Percentiles rank a stretch among this genome's conserved stretches.
phyloP scores from a whole-genome alignment of 2,329 filamentous ascomycete species.

The Fusarium armeniacum region DNA sequence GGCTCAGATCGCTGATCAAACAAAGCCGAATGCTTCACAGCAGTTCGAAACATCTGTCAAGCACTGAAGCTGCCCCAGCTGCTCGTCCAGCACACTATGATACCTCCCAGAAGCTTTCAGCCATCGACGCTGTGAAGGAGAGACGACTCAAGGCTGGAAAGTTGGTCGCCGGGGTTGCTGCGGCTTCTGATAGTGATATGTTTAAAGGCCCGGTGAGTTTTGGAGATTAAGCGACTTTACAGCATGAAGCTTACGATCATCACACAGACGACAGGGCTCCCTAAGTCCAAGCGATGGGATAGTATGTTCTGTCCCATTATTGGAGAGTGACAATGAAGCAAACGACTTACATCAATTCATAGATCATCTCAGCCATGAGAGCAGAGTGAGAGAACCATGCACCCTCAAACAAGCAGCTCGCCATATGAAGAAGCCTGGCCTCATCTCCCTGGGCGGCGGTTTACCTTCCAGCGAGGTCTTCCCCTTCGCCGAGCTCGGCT shows the following conservation, averaged over 20 bases:
- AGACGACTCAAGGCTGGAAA: constrained; percentile 77
- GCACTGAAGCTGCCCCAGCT: constrained; percentile 47
- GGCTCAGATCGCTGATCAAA: constrained; percentile 29
- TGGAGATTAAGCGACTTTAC: background rate
- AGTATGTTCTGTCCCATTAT: constrained; percentile 68
- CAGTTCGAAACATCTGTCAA: constrained; percentile 38
- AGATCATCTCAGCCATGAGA: constrained; percentile 74
- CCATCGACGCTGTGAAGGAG: constrained; percentile 52
- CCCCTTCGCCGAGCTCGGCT: constrained; percentile 82
- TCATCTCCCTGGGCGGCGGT: constrained; percentile 94
- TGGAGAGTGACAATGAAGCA: background rate
- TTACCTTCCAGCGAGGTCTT: constrained; percentile 91
- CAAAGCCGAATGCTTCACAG: constrained; percentile 39
- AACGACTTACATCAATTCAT: constrained; percentile 26
- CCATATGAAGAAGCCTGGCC: constrained; percentile 81
- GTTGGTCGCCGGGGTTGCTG: constrained; percentile 81
- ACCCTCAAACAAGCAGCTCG: constrained; percentile 87
- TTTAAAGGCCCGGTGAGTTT: constrained; percentile 80
- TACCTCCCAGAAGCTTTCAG: constrained; percentile 44
- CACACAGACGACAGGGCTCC: constrained; percentile 67
- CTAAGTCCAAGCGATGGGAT: constrained; percentile 86
- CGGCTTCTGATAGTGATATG: constrained; percentile 81
- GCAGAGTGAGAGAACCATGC: constrained; percentile 71
- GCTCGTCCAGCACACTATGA: constrained; percentile 46
- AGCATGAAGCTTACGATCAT: background rate